Conservation (phyloP, 202 grass and related monocot genomes). For the Digitaria exilis region DNA sequence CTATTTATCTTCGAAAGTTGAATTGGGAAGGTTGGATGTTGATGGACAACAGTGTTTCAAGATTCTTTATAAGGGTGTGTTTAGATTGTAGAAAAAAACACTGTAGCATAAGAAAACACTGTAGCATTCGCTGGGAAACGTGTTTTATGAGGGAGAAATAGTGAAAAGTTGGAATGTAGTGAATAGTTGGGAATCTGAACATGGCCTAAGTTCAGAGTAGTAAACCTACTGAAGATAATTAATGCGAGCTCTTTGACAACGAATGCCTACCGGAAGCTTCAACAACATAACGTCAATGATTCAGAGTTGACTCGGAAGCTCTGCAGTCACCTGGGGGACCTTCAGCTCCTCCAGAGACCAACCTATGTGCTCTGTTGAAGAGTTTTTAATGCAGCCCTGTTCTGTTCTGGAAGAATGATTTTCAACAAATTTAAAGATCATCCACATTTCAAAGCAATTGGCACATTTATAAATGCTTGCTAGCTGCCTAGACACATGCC, state of each 20-base stretch:
- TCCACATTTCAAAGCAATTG: not conserved
- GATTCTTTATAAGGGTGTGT: conserved; percentile 3
- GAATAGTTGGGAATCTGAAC: too few species aligned
- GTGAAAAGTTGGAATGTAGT: too few species aligned
- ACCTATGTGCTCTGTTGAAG: not conserved
- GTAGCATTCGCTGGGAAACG: too few species aligned
- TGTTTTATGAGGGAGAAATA: too few species aligned
- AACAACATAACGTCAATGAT: conserved; percentile 14
- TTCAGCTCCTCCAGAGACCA: not conserved
- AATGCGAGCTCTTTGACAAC: conserved; percentile 11
- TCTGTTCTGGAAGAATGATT: conserved; percentile 25
- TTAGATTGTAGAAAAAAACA: too few species aligned
- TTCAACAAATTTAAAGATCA: not conserved
- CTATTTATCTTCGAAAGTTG: not conserved
- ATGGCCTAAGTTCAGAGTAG: not conserved
- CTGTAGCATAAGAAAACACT: too few species aligned
- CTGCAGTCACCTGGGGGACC: not conserved
- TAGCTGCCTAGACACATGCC: not conserved
- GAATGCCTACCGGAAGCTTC: conserved; percentile 18
- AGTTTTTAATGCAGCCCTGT: not conserved
- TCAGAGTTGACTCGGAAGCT: conserved; percentile 28
- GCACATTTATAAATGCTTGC: not conserved
- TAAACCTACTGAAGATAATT: not conserved
- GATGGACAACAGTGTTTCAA: too few species aligned
- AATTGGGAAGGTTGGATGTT: conserved; percentile 2